Evolutionary conservation across 768 basidiomycete genomes (phyloP), one percentile per base, ranked within the genome.

Genomic region (Boletus patriciae): DNA sequence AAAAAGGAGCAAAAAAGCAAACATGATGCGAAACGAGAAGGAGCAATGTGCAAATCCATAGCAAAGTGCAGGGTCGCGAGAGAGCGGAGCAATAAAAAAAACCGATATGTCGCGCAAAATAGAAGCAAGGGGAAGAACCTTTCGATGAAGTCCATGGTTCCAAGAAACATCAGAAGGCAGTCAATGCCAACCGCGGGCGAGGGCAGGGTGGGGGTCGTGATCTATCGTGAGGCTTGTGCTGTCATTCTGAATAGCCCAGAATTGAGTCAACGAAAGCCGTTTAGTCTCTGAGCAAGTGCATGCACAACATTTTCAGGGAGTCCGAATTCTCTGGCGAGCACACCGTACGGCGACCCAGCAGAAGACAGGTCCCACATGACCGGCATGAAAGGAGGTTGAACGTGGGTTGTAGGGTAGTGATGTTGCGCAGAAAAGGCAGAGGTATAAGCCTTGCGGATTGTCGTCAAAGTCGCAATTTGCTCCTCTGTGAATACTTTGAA

Each of bases 291-390:
- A 40, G 81, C 84, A 44, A 89, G 78, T 4, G 85, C 85, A 64
- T 88, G 81, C 44, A 90, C 82, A 27, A 89, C 67, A 42, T 84
- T 78, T 33, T 87, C 75, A 52, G 88, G 84, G 21, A 90, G 78
- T n/a, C 88, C 88, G 58, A 89, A 89, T 68, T 90, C 88, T 61
- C 78, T 78, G 23, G 88, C 88, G n/a, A 90, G 78, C 23, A 80
- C 78, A 45, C 78, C 78, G 25, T 68, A 83, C 52, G 65, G 78
- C 41, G 62, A 61, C 45, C 54, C 57, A 29, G 54, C 33, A 27
- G 52, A 18, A 12, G 55, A 25, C n/a, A 40, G 37, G 36, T 65
- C 61, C 61, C 58, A 67, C 68, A 64, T 65, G 53, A 52, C 55
- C 37, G 61, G 68, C 51, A 60, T 58, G 48, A 50, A 13, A 46